phyloP scores from a whole-genome alignment of 78 protist species.

The Tieghemostelium lacteum region DNA sequence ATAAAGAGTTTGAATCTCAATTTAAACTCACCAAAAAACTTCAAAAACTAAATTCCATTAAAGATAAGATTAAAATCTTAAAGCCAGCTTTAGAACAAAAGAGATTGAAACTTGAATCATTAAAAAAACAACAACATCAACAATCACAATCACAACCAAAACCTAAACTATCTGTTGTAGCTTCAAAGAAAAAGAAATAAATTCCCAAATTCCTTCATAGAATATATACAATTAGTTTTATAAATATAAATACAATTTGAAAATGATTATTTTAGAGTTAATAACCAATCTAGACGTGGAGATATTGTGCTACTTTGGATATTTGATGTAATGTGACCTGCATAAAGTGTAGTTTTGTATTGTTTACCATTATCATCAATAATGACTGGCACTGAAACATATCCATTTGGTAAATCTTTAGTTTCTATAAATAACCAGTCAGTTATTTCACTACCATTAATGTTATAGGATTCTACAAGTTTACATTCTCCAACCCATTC shows the following conservation, averaged over 20 bases:
- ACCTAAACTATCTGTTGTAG: background rate
- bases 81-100: background rate
- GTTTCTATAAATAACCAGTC: background rate
- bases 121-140: background rate
- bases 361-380: background rate
- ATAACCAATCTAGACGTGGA: constrained; percentile 1
- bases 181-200: background rate
- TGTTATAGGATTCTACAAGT: background rate
- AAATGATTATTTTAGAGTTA: too few relatives aligned
- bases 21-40: background rate
- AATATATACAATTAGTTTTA: too few relatives aligned
- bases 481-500: too few relatives aligned
- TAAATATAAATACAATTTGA: too few relatives aligned
- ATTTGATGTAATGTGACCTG: constrained; percentile 3
- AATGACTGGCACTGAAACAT: background rate
- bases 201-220: too few relatives aligned
- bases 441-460: background rate
- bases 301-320: background rate
- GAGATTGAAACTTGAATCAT: background rate
- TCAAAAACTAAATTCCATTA: background rate
- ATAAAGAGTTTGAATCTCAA: constrained; percentile 4
- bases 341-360: background rate
- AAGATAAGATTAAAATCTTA: background rate
- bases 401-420: background rate
- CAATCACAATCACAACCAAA: constrained; percentile 3